Evolutionary conservation across 345 rosid species (phyloP).

Genomic region (Heritiera fomes): DNA sequence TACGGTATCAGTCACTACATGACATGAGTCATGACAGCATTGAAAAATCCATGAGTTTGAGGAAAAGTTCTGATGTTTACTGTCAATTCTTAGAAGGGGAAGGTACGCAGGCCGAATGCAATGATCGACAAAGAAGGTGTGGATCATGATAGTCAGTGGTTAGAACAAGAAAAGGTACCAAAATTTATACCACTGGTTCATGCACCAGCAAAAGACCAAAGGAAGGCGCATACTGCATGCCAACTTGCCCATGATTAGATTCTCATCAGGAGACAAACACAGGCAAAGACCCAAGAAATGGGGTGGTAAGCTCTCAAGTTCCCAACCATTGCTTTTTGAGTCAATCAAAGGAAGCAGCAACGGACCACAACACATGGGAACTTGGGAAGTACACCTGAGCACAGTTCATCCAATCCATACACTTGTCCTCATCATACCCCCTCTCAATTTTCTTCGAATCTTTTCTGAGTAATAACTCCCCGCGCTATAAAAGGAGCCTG

Average conservation of each 20-base stretch:
- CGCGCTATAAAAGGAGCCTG: neutral
- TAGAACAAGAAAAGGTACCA: neutral
- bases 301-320: neutral
- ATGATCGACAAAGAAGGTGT: too few species aligned
- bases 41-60: too few species aligned
- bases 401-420: neutral
- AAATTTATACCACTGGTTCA: neutral
- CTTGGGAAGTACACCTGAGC: too few species aligned
- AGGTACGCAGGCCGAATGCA: too few species aligned
- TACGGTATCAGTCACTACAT: too few species aligned
- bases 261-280: neutral
- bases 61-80: too few species aligned
- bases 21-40: too few species aligned
- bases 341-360: neutral
- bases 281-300: slow-evolving; percentile 4
- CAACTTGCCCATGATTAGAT: neutral
- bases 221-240: slow-evolving; percentile 1
- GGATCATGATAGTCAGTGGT: too few species aligned
- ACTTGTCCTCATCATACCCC: neutral
- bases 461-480: neutral
- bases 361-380: neutral
- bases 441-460: neutral
- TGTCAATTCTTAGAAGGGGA: too few species aligned
- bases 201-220: neutral
- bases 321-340: neutral